phyloP scores from a whole-genome alignment of 306 rosid genomes.

The Luffa acutangula region DNA sequence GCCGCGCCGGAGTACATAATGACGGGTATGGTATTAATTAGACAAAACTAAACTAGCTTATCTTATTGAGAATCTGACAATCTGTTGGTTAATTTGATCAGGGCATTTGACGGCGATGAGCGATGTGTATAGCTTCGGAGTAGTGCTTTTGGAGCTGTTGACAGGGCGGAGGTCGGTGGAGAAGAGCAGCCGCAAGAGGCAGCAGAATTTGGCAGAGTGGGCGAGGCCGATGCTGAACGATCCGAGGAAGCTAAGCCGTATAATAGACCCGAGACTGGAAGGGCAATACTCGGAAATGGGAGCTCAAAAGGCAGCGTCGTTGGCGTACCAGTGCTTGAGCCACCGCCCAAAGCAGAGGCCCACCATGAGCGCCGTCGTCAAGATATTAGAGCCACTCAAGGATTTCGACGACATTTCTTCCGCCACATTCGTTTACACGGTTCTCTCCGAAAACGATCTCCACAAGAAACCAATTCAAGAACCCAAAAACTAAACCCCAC shows the following conservation, averaged over 20 bases:
- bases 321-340: conserved; percentile 11
- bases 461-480: neutral
- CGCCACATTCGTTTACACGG: conserved; percentile 12
- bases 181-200: conserved; percentile 11
- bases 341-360: conserved; percentile 17
- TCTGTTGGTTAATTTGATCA: no score
- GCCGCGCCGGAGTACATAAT: conserved; percentile 17
- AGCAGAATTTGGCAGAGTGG: conserved; percentile 15
- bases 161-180: conserved; percentile 16
- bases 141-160: conserved; percentile 14
- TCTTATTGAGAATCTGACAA: no score
- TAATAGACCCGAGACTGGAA: conserved; percentile 15
- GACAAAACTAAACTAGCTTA: no score
- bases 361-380: conserved; percentile 10
- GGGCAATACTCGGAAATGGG: conserved; percentile 17
- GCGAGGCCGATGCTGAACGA: conserved; percentile 16
- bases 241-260: conserved; percentile 10
- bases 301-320: conserved; percentile 7
- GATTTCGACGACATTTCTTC: conserved; percentile 10
- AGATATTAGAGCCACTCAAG: conserved; percentile 9
- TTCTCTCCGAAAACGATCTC: neutral
- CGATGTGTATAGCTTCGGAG: conserved; percentile 19
- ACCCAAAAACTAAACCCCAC: neutral
- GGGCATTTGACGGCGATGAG: conserved; percentile 19
- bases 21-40: conserved; percentile 5